A percentile compares a stretch with the other conserved stretches of the same genome.
Evolutionary conservation across 768 basidiomycete species (phyloP).

Genomic region (Rhodosporidiobolus odoratus): DNA sequence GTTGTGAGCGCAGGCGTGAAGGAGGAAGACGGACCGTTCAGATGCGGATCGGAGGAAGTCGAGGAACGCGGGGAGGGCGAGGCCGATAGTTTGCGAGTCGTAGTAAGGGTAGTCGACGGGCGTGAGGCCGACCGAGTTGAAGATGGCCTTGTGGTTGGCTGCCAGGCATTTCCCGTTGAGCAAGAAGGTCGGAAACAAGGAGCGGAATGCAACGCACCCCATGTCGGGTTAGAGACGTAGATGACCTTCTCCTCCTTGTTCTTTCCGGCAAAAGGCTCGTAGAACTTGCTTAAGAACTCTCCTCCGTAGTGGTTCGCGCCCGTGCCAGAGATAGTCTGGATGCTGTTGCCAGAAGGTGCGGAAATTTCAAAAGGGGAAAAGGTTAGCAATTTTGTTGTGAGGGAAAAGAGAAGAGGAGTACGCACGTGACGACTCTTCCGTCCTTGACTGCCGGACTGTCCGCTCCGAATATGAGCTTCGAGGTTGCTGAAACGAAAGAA

Average conservation of each 20-base stretch:
- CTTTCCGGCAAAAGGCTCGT: constrained; percentile 53
- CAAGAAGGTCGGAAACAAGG: constrained; percentile 11
- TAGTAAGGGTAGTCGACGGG: constrained; percentile 80
- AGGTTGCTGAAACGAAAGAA: constrained; percentile 77
- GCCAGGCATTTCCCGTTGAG: constrained; percentile 36
- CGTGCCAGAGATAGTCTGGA: constrained; percentile 95
- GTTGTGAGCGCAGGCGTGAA: constrained; percentile 98
- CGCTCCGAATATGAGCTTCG: constrained; percentile 82
- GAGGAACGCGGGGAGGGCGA: constrained; percentile 77
- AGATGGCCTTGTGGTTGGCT: constrained; percentile 69
- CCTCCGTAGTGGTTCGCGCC: constrained; percentile 94
- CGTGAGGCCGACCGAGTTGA: constrained; percentile 78
- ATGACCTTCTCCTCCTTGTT: constrained; percentile 57
- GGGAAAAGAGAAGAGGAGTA: constrained; percentile 31
- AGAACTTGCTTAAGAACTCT: constrained; percentile 82
- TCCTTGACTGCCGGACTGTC: constrained; percentile 67
- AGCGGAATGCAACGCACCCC: constrained; percentile 59
- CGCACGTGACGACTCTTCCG: constrained; percentile 58
- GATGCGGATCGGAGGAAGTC: constrained; percentile 57
- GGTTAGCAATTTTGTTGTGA: neutral
- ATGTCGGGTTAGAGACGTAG: constrained; percentile 88
- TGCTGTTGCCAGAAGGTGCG: constrained; percentile 56
- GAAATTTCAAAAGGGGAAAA: constrained; percentile 11
- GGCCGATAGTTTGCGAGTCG: constrained; percentile 73
- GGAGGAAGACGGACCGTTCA: constrained; percentile 72